Base-by-base conservation (phyloP, 2,329 filamentous ascomycete species). In the Epichloe baconii region DNA sequence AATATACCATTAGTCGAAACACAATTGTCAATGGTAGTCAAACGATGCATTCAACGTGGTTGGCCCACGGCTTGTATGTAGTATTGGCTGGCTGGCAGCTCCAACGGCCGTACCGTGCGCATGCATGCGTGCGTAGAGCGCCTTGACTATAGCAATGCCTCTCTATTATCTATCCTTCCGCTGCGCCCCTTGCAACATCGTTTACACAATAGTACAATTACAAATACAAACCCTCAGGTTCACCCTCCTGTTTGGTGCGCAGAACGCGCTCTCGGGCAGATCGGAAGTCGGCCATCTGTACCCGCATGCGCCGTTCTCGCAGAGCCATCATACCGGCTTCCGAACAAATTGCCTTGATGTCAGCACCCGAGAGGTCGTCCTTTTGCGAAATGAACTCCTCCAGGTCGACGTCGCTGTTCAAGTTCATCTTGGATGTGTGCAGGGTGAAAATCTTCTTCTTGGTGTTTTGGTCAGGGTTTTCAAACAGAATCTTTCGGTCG, bases 361-460 rank as follows among this genome's bases (percentile, higher is more conserved):
- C 93, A 37, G 93, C 93, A 69, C 93, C 93, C 4, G 87, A 94
- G 7, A 98, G 77, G 62, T 98, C 94, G 62, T 98, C 93, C 78
- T 98, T 98, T 68, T 97, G 91, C 57, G 83, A 90, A 66, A 98
- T 96, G 65, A 98, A 97, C 71, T 98, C 93, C 61, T 98, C 93
- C 44, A 98, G 76, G 56, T 98, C 94, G n/a, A 98, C 93, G 59
- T 98, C 94, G 55, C 91, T 85, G 61, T 88, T 88, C 41, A 98
- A 77, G 49, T 82, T 95, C 93, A 98, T 98, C 79, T 98, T 98
- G 66, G 87, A 94, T 3, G 93, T 98, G 72, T 98, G 93, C 6
- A 98, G 80, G 14, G 86, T 90, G 71, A 98, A 98, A 65, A 98
- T 98, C 83, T 98, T 98, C 76, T 91, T 80, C 72, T 84, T 84